A percentile compares a stretch with the other conserved stretches of the same genome.
These are phyloP conservation scores for Agroathelia rolfsii DNA, from an alignment of 1,284 basidiomycete species.

Conservation along the genomic window DNA sequence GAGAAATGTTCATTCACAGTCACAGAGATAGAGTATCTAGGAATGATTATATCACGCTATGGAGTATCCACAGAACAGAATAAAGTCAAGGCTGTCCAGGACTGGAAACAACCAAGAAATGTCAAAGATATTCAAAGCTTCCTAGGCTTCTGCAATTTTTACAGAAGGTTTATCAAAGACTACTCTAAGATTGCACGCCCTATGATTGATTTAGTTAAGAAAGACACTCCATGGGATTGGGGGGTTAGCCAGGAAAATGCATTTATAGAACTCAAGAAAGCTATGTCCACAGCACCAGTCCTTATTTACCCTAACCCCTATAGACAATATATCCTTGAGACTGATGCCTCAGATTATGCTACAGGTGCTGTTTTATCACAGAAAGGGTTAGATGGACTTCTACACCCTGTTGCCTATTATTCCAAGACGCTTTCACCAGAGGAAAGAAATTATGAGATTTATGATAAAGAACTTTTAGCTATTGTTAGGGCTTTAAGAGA, in stretches of 20 bases:
- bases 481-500: slow-evolving; percentile 25
- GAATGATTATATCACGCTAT: slow-evolving; percentile 21
- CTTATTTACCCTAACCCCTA: slow-evolving; percentile 13
- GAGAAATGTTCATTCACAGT: slow-evolving; percentile 30
- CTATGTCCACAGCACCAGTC: slow-evolving; percentile 13
- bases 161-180: slow-evolving; percentile 29
- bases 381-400: slow-evolving; percentile 10
- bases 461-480: slow-evolving; percentile 22
- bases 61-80: slow-evolving; percentile 24
- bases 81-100: slow-evolving; percentile 25
- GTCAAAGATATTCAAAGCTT: slow-evolving; percentile 24
- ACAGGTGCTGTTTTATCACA: slow-evolving; percentile 13
- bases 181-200: slow-evolving; percentile 24
- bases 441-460: slow-evolving; percentile 14
- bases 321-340: slow-evolving; percentile 18
- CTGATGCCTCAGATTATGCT: slow-evolving; percentile 20
- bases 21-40: slow-evolving; percentile 25
- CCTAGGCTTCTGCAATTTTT: slow-evolving; percentile 34
- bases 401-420: slow-evolving; percentile 10
- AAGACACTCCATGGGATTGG: slow-evolving; percentile 10
- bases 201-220: slow-evolving; percentile 19
- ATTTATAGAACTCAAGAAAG: slow-evolving; percentile 20
- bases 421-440: slow-evolving; percentile 8
- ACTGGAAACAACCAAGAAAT: slow-evolving; percentile 25
- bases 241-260: slow-evolving; percentile 9